Conservation (phyloP, 768 basidiomycete genomes). For the Russula virescens region DNA sequence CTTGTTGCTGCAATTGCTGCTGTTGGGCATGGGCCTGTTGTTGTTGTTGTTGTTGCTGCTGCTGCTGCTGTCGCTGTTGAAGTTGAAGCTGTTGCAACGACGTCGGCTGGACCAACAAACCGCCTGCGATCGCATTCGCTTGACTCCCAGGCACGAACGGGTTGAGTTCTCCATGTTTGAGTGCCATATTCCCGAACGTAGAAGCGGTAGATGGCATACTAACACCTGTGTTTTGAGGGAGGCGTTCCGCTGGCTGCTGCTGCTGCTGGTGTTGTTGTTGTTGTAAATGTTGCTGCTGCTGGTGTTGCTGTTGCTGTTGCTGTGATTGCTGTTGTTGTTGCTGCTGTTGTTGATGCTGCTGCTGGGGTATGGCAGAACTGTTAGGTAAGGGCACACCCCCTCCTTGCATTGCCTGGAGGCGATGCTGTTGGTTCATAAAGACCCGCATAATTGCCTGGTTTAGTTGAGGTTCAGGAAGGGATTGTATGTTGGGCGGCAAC, state of each 20-base stretch:
- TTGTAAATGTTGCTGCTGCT: slow-evolving; percentile 9
- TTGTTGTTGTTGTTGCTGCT: slow-evolving; percentile 11
- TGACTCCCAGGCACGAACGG: slow-evolving; percentile 22
- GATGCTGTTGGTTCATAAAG: not conserved
- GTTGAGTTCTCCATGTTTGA: slow-evolving; percentile 23
- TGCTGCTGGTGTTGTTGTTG: slow-evolving; percentile 13
- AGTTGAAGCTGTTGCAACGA: slow-evolving; percentile 6
- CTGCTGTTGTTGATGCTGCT: slow-evolving; percentile 3
- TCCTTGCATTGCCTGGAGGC: slow-evolving; percentile 7
- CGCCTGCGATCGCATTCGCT: slow-evolving; percentile 19
- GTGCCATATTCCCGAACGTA: slow-evolving; percentile 15
- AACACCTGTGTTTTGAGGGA: slow-evolving; percentile 6
- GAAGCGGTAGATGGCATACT: slow-evolving; percentile 2
- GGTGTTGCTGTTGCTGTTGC: slow-evolving; percentile 7
- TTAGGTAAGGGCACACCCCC: not conserved
- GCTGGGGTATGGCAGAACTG: not conserved
- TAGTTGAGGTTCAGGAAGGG: slow-evolving; percentile 10
- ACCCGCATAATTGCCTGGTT: slow-evolving; percentile 4
- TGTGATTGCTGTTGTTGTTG: slow-evolving; percentile 14
- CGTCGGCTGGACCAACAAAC: slow-evolving; percentile 7
- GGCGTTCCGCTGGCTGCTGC: slow-evolving; percentile 7
- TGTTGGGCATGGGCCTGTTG: slow-evolving; percentile 12
- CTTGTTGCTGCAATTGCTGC: slow-evolving; percentile 5
- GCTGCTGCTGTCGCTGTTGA: slow-evolving; percentile 13
- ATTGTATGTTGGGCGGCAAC: slow-evolving; percentile 1